Evolutionary conservation across 164 flowering plant species (phyloP).

Genomic region (Magnolia changhungtana): DNA sequence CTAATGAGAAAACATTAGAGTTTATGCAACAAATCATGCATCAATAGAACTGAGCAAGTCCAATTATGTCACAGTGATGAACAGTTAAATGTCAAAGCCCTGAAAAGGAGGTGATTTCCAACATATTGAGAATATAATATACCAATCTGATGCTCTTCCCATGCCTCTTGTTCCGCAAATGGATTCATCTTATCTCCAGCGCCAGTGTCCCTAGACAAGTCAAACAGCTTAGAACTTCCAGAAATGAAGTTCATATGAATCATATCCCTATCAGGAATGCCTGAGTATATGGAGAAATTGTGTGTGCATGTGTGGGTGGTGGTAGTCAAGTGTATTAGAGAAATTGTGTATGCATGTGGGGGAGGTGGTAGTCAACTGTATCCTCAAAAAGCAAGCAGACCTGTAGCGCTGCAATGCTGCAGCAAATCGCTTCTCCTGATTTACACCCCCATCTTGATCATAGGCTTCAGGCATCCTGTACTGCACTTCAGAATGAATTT

Average conservation of each 20-base stretch:
- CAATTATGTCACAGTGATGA: background rate
- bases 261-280: background rate
- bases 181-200: constrained; percentile 92
- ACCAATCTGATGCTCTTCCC: constrained; percentile 99
- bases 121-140: constrained; percentile 3
- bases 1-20: background rate
- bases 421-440: constrained; percentile 92
- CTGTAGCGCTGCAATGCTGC: constrained; percentile 85
- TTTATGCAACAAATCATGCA: constrained; percentile 1
- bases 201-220: constrained; percentile 47
- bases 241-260: background rate
- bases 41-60: background rate
- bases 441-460: constrained; percentile 79
- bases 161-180: constrained; percentile 98
- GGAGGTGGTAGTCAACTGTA: background rate
- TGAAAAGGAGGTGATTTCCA: too few relatives aligned
- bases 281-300: background rate
- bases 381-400: constrained; percentile 31
- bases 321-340: background rate
- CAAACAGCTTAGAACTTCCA: background rate
- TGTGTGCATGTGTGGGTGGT: background rate
- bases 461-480: constrained; percentile 97
- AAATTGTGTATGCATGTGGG: background rate
- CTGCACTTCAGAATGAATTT: constrained; percentile 39
- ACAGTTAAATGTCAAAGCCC: background rate